phyloP scores from a whole-genome alignment of 106 monocot genomes.

The Dioscorea zingiberensis region DNA sequence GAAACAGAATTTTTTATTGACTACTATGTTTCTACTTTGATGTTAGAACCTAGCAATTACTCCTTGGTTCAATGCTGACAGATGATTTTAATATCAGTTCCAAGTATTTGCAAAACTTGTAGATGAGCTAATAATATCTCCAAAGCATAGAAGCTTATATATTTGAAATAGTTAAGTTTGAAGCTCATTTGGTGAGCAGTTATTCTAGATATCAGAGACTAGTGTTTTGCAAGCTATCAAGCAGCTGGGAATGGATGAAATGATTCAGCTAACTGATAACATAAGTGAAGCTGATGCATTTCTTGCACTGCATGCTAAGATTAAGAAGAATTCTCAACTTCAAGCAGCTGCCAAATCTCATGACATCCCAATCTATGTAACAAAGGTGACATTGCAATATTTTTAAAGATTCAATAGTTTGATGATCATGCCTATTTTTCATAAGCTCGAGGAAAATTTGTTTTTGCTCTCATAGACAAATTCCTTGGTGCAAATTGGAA shows the following conservation, averaged over 20 bases:
- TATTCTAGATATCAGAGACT: slow-evolving; percentile 67
- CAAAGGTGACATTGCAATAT: slow-evolving; percentile 45
- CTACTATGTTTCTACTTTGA: too few relatives aligned
- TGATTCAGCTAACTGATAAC: slow-evolving; percentile 54
- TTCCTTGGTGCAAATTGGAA: slow-evolving; percentile 60
- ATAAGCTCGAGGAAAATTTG: neutral
- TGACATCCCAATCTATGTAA: slow-evolving; percentile 63
- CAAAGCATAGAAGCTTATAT: too few relatives aligned
- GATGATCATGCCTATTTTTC: neutral
- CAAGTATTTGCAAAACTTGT: neutral
- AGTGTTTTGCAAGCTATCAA: slow-evolving; percentile 69
- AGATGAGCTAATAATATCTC: too few relatives aligned
- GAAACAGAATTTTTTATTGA: too few relatives aligned
- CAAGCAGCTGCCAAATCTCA: slow-evolving; percentile 59
- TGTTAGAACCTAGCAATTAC: too few relatives aligned
- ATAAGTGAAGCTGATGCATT: slow-evolving; percentile 81
- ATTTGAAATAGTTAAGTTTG: neutral
- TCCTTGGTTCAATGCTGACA: too few relatives aligned
- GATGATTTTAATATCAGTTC: too few relatives aligned
- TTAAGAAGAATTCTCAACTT: slow-evolving; percentile 82
- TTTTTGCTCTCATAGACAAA: slow-evolving; percentile 34
- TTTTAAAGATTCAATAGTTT: neutral
- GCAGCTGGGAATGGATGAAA: slow-evolving; percentile 55
- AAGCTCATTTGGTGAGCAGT: slow-evolving; percentile 51
- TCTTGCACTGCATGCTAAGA: slow-evolving; percentile 68